These are phyloP conservation scores for Suhomyces tanzawaensis DNA, from an alignment of 805 yeast species.

Conservation along the genomic window DNA sequence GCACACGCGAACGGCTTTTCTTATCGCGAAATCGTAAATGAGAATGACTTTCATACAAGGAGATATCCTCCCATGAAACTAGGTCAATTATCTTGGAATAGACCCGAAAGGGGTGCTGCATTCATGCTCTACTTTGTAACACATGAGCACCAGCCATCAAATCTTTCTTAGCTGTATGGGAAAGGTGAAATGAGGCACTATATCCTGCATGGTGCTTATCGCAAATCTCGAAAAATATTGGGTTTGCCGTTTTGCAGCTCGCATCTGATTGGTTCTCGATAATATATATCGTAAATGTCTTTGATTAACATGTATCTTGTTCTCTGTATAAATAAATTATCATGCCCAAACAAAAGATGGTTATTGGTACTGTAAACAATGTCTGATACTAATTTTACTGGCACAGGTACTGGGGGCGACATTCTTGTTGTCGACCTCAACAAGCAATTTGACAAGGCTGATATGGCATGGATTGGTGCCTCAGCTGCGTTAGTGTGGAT, in stretches of 20 bases:
- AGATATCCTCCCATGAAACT: too few relatives aligned
- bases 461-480: conserved; percentile 82
- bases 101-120: too few relatives aligned
- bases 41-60: too few relatives aligned
- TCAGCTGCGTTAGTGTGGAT: conserved; percentile 86
- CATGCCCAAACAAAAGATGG: neutral
- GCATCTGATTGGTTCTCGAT: neutral
- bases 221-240: neutral
- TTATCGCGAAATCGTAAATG: too few relatives aligned
- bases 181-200: too few relatives aligned
- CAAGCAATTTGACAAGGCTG: conserved; percentile 64
- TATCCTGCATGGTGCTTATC: neutral
- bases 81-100: too few relatives aligned
- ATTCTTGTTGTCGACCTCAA: conserved; percentile 71
- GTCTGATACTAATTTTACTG: conserved; percentile 36
- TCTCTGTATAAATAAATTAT: too few relatives aligned
- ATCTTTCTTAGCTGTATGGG: too few relatives aligned
- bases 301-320: neutral
- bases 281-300: too few relatives aligned
- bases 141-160: too few relatives aligned
- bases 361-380: conserved; percentile 1
- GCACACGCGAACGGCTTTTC: too few relatives aligned
- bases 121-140: too few relatives aligned
- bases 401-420: conserved; percentile 76
- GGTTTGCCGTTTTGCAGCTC: neutral